Conservation (phyloP, 257 asterid species). For the Ballota nigra region DNA sequence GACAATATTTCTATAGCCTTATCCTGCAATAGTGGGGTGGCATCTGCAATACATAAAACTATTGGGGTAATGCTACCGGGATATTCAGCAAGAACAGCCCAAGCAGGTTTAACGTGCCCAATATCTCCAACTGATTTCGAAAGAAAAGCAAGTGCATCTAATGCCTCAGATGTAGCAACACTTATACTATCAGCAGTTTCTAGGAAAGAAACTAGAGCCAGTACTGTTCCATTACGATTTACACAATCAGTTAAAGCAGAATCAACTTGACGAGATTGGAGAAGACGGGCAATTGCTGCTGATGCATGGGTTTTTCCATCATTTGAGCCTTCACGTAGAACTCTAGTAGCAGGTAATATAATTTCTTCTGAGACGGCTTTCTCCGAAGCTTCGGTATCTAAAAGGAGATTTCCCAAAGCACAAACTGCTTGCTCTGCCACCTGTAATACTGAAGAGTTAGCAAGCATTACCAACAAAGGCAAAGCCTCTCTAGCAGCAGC, state of each 20-base stretch:
- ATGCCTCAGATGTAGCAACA: slow-evolving; percentile 70
- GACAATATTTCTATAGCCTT: slow-evolving; percentile 84
- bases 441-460: slow-evolving; percentile 65
- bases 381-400: slow-evolving; percentile 77
- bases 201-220: slow-evolving; percentile 81
- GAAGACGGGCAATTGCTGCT: slow-evolving; percentile 92
- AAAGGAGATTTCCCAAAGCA: slow-evolving; percentile 90
- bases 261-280: slow-evolving; percentile 69
- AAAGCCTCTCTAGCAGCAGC: slow-evolving; percentile 73
- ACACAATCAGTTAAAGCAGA: slow-evolving; percentile 61
- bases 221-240: slow-evolving; percentile 85
- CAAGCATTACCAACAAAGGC: slow-evolving; percentile 70
- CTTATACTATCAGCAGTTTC: slow-evolving; percentile 69
- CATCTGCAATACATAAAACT: slow-evolving; percentile 77
- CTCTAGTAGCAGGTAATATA: slow-evolving; percentile 76
- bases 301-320: slow-evolving; percentile 84
- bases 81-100: slow-evolving; percentile 85
- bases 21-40: slow-evolving; percentile 78
- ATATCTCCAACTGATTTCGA: slow-evolving; percentile 57
- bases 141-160: slow-evolving; percentile 85
- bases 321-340: slow-evolving; percentile 76
- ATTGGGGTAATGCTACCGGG: slow-evolving; percentile 75
- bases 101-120: slow-evolving; percentile 71
- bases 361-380: slow-evolving; percentile 77
- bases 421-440: slow-evolving; percentile 97